Evolutionary conservation across 129 eudicot species (phyloP).

Genomic region (Oenanthe sinensis): DNA sequence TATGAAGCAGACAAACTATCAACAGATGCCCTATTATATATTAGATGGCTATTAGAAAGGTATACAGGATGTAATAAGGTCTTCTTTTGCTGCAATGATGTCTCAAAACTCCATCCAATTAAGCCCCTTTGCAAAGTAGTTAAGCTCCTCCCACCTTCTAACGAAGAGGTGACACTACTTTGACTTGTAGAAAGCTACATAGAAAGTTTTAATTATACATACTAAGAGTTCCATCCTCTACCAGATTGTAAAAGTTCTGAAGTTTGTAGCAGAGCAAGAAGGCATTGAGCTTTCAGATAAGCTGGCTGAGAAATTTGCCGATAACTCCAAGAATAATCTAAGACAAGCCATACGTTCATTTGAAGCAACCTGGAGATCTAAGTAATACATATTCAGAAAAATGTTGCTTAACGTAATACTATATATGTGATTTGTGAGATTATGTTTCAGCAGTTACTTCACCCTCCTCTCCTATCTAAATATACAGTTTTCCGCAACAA

Average conservation of each 20-base stretch:
- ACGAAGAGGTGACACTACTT: constrained; percentile 21
- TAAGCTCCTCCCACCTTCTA: constrained; percentile 32
- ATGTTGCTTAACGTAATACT: neutral
- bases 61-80: constrained; percentile 29
- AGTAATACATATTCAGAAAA: constrained; percentile 11
- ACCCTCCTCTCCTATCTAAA: constrained; percentile 2
- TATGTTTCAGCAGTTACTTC: neutral
- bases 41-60: constrained; percentile 33
- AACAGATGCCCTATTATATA: constrained; percentile 24
- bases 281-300: constrained; percentile 25
- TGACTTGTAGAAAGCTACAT: neutral
- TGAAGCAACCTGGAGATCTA: constrained; percentile 40
- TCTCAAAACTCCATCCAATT: constrained; percentile 22
- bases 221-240: neutral
- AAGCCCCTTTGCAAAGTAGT: constrained; percentile 27
- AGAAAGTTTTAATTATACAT: neutral
- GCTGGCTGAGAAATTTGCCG: constrained; percentile 31
- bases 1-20: constrained; percentile 40
- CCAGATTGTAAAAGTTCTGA: constrained; percentile 28
- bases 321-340: constrained; percentile 34
- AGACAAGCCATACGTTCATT: constrained; percentile 45
- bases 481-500: constrained; percentile 1
- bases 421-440: neutral
- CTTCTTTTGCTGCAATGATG: constrained; percentile 39
- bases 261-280: constrained; percentile 28